Evolutionary conservation across 106 monocot genomes (phyloP), one percentile per base, ranked within the genome.

Genomic region (Triglochin maritima): DNA sequence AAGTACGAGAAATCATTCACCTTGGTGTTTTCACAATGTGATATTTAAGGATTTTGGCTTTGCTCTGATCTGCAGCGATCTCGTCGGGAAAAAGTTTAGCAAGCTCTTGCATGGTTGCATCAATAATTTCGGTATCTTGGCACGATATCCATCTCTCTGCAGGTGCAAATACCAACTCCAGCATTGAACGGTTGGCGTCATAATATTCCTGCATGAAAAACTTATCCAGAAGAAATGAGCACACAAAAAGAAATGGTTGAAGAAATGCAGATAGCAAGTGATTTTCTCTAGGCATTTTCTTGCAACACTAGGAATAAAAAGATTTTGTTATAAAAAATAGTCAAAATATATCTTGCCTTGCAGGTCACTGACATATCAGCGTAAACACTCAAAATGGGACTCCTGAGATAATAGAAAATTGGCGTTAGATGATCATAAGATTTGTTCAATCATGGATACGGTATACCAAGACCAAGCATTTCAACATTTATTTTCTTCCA

Each of bases 301-400:
- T 4, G 5, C 55, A 6, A 64, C 47, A n/a, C 7, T 49, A 9
- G 5, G 9, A 15, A 14, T 55, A 4, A 46, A 57, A 65, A n/a
- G 6, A 51, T 60, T 60, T 17, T 10, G 51, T 42, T 62, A 4
- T 29, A 2, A 42, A 60, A 61, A 44, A 14, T 41, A 7, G 48
- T 2, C 2, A 71, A 50, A 16, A 53, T 60, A 64, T 7, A 12
- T 11, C 14, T 77, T 87, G 86, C 96, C 85, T 96, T 96, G 83
- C 96, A 96, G 62, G 96, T 69, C 4, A 88, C 73, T 14, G 96
- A 96, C 96, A 96, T 96, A 71, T 96, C 96, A 17, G 96, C 96
- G 75, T 96, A 96, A 11, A 96, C 96, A 81, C 96, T 96, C 68
- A 96, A 79, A 70, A 96, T 72, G 46, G 83, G 70, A 59, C 96